Percentiles rank a stretch among this genome's conserved stretches.
Conservation (phyloP, 139 green algal species). For the Mychonastes homosphaera region DNA sequence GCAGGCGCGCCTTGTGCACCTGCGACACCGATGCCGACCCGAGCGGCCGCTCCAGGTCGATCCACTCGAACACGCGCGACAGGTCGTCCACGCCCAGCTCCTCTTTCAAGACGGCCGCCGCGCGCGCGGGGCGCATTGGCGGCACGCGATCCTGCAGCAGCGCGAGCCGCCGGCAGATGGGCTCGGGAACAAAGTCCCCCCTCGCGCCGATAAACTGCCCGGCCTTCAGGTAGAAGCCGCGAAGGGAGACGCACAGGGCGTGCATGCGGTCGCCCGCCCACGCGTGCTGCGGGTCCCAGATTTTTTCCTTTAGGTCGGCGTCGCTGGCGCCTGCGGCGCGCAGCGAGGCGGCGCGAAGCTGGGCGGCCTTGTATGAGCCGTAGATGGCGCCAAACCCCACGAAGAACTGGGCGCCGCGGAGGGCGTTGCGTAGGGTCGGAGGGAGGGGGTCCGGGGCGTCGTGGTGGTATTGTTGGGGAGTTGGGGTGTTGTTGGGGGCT, state of each 20-base stretch:
- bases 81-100: conserved; percentile 59
- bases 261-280: conserved; percentile 70
- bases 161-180: conserved; percentile 65
- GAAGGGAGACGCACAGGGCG: conserved; percentile 60
- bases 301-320: conserved; percentile 30
- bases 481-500: no score
- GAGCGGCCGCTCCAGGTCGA: conserved; percentile 72
- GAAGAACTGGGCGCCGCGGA: conserved; percentile 67
- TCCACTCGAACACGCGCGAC: conserved; percentile 78
- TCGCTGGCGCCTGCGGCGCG: conserved; percentile 22
- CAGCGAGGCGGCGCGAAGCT: conserved; percentile 30
- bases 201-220: conserved; percentile 83
- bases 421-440: conserved; percentile 12
- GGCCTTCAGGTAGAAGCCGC: conserved; percentile 84
- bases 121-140: conserved; percentile 24
- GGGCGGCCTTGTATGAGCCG: conserved; percentile 60
- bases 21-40: conserved; percentile 85
- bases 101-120: conserved; percentile 8
- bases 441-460: no score
- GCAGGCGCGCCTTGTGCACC: conserved; percentile 80
- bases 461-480: no score
- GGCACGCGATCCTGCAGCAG: conserved; percentile 68
- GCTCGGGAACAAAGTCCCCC: conserved; percentile 74
- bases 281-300: conserved; percentile 65
- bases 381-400: conserved; percentile 58